Evolutionary conservation across 164 flowering plant species (phyloP).

Genomic region (Magnolia officinalis): DNA sequence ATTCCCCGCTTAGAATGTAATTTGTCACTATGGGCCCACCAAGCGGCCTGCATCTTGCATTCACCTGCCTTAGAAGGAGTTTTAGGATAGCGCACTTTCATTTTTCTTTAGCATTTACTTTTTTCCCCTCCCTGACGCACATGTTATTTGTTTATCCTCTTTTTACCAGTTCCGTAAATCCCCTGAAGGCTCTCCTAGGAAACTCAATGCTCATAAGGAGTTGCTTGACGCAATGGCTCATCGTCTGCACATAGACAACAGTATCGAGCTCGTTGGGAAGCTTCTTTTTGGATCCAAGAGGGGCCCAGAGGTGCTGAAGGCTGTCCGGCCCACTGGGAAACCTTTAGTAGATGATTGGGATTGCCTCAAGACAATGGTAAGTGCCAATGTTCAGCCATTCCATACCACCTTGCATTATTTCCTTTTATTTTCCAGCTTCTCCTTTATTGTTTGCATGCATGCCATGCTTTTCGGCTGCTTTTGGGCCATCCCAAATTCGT

Average conservation of each 20-base stretch:
- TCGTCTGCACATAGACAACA: conserved; percentile 60
- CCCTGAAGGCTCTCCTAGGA: conserved; percentile 63
- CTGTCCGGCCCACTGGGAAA: conserved; percentile 60
- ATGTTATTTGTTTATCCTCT: neutral
- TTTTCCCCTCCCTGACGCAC: neutral
- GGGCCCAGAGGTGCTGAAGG: conserved; percentile 49
- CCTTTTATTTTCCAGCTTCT: neutral
- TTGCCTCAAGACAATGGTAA: conserved; percentile 83
- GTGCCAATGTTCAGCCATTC: neutral
- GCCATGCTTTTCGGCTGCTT: neutral
- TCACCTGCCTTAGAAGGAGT: neutral
- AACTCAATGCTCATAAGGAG: conserved; percentile 58
- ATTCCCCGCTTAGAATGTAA: too few species aligned
- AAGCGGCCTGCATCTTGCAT: neutral
- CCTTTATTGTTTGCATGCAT: neutral
- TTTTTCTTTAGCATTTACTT: neutral
- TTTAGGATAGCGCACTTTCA: neutral
- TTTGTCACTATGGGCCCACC: neutral
- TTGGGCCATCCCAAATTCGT: neutral
- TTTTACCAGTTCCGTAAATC: conserved; percentile 54
- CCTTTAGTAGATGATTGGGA: conserved; percentile 89
- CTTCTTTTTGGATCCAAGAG: conserved; percentile 65
- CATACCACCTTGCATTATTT: neutral
- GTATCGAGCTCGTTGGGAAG: conserved; percentile 56
- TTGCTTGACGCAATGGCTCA: conserved; percentile 69